Evolutionary conservation across 345 rosid species (phyloP).

Genomic region (Eucalyptus grandis): DNA sequence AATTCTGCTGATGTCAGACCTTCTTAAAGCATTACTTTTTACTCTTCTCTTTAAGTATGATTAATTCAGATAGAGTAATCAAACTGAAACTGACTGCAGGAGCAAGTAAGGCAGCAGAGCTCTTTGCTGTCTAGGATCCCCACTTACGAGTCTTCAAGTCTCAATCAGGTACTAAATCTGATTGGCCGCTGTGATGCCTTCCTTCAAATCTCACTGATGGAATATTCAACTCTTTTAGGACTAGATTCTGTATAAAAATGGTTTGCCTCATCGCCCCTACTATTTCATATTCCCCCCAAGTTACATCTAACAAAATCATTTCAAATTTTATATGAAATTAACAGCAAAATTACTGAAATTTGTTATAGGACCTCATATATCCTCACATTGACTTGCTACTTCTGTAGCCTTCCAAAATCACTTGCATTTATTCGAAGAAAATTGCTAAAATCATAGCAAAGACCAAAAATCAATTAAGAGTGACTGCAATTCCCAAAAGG

Average conservation of each 20-base stretch:
- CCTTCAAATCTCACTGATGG: background rate
- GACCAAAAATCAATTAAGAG: background rate
- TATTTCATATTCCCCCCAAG: background rate
- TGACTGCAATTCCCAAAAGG: background rate
- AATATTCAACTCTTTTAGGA: background rate
- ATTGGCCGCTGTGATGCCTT: background rate
- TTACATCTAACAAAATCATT: background rate
- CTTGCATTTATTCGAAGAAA: background rate
- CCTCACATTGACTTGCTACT: background rate
- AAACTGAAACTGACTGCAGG: slow-evolving; percentile 9
- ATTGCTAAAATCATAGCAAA: background rate
- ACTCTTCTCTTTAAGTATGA: background rate
- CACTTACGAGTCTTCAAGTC: background rate
- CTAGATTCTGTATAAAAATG: background rate
- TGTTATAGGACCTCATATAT: background rate
- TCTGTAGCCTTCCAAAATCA: background rate
- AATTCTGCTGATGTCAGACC: background rate
- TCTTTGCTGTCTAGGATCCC: background rate
- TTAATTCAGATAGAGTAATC: background rate
- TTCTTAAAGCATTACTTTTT: background rate
- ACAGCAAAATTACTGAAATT: background rate
- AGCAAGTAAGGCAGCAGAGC: slow-evolving; percentile 6
- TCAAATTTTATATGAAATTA: background rate
- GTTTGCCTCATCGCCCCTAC: background rate
- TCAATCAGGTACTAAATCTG: slow-evolving; percentile 4